These are phyloP conservation scores for Clausena lansium DNA, from an alignment of 345 rosid genomes.

Conservation along the genomic window DNA sequence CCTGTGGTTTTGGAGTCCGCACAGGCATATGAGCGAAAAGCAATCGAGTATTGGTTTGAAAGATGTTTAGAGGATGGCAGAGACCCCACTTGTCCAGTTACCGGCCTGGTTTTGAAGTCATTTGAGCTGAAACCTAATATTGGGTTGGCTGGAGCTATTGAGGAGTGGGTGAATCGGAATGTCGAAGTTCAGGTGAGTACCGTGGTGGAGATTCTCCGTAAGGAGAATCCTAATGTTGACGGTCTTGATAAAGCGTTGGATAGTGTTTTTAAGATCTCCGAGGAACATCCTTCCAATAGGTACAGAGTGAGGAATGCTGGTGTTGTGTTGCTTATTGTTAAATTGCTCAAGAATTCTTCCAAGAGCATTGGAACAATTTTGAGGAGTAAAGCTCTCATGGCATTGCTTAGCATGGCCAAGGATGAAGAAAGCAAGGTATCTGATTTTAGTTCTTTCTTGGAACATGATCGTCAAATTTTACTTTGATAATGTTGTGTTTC, in stretches of 20 bases:
- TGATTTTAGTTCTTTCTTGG: background rate
- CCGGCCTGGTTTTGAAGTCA: conserved; percentile 37
- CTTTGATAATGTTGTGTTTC: background rate
- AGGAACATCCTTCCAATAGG: conserved; percentile 34
- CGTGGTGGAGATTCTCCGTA: conserved; percentile 27
- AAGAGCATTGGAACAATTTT: conserved; percentile 28
- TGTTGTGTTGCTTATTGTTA: conserved; percentile 28
- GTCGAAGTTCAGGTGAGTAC: conserved; percentile 30
- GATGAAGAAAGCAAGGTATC: conserved; percentile 51
- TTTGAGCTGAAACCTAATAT: conserved; percentile 40
- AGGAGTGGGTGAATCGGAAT: conserved; percentile 46
- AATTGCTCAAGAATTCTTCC: conserved; percentile 29
- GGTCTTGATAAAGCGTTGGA: conserved; percentile 29
- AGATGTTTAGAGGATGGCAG: conserved; percentile 36
- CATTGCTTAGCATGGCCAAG: conserved; percentile 39
- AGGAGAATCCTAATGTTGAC: conserved; percentile 24
- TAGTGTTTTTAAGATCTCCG: conserved; percentile 28
- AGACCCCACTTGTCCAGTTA: conserved; percentile 41
- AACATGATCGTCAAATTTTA: background rate
- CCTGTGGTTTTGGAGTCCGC: conserved; percentile 44
- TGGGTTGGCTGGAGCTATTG: conserved; percentile 42
- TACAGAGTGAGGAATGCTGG: conserved; percentile 38
- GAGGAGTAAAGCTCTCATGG: conserved; percentile 42
- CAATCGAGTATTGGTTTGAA: conserved; percentile 39
- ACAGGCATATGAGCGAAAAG: conserved; percentile 42